A percentile compares a stretch with the other conserved stretches of the same genome.
Evolutionary conservation across 2,329 filamentous ascomycete species (phyloP).

Genomic region (Colletotrichum cordylinicola): DNA sequence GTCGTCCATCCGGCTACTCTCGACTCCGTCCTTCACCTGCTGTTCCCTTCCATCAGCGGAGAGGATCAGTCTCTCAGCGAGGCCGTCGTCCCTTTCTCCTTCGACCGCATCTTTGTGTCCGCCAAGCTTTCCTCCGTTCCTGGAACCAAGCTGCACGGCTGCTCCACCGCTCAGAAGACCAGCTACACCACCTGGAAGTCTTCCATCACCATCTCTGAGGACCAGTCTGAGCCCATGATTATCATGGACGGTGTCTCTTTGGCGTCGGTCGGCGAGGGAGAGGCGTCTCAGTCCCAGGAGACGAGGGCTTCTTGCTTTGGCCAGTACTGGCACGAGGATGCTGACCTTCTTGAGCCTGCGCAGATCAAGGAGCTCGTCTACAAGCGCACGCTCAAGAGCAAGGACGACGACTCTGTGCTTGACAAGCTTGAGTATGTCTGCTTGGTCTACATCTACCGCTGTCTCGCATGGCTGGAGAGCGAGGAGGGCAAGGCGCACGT

Average conservation of each 20-base stretch:
- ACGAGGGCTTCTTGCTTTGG: constrained; percentile 9
- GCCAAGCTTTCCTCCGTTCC: constrained; percentile 2
- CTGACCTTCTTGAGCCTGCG: constrained; percentile 5
- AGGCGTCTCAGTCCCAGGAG: not conserved
- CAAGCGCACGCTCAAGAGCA: constrained; percentile 14
- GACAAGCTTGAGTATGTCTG: constrained; percentile 18
- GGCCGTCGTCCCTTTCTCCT: constrained; percentile 11
- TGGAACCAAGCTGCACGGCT: constrained; percentile 7
- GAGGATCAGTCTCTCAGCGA: constrained; percentile 8
- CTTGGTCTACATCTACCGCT: constrained; percentile 11
- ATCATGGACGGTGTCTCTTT: constrained; percentile 13
- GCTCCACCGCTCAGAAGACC: constrained; percentile 14
- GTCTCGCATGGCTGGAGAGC: constrained; percentile 6
- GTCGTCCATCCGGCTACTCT: constrained; percentile 20
- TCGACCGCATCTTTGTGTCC: constrained; percentile 15
- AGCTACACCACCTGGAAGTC: constrained; percentile 19
- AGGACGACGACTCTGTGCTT: constrained; percentile 13
- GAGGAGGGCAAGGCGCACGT: not conserved
- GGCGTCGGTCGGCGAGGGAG: constrained; percentile 9
- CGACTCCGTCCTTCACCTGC: constrained; percentile 21
- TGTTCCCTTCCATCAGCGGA: constrained; percentile 17
- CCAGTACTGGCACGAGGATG: constrained; percentile 10
- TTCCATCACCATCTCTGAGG: constrained; percentile 10
- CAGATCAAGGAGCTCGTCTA: constrained; percentile 14
- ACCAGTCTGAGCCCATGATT: constrained; percentile 5